A percentile compares a stretch with the other conserved stretches of the same genome.
Conservation (phyloP, 176 grass and related monocot species). For the Alopecurus myosuroides region DNA sequence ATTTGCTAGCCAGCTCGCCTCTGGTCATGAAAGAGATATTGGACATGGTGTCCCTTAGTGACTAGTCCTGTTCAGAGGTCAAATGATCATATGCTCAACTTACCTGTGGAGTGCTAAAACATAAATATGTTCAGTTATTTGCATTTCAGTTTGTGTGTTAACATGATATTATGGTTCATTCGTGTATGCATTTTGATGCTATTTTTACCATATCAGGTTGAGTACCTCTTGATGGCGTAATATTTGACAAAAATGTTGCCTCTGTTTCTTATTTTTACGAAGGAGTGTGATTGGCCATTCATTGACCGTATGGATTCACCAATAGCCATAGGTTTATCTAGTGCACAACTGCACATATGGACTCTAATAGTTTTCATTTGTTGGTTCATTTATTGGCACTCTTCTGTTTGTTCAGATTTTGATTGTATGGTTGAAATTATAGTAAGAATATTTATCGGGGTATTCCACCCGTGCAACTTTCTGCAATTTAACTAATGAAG, state of each 20-base stretch:
- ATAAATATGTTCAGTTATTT: neutral
- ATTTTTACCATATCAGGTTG: neutral
- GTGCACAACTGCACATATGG: too few species aligned
- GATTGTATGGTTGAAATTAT: too few species aligned
- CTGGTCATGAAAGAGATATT: neutral
- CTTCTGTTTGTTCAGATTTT: too few species aligned
- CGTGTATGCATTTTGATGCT: neutral
- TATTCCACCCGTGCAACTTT: too few species aligned
- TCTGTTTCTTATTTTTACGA: neutral
- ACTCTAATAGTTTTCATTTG: neutral
- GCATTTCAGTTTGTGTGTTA: neutral
- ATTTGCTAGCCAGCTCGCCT: neutral
- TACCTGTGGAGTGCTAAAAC: neutral
- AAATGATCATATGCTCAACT: neutral
- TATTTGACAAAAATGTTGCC: neutral
- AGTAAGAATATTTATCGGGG: too few species aligned
- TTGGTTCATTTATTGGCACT: neutral
- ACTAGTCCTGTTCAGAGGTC: neutral
- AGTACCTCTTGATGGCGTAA: neutral
- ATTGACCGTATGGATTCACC: too few species aligned
- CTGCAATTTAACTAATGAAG: too few species aligned
- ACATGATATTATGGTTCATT: neutral
- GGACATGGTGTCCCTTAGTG: neutral
- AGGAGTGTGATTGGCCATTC: too few species aligned
- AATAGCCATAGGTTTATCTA: too few species aligned